Base-by-base conservation (phyloP, 192 early-diverging fungal species). In the Coemansia guatemalensis region DNA sequence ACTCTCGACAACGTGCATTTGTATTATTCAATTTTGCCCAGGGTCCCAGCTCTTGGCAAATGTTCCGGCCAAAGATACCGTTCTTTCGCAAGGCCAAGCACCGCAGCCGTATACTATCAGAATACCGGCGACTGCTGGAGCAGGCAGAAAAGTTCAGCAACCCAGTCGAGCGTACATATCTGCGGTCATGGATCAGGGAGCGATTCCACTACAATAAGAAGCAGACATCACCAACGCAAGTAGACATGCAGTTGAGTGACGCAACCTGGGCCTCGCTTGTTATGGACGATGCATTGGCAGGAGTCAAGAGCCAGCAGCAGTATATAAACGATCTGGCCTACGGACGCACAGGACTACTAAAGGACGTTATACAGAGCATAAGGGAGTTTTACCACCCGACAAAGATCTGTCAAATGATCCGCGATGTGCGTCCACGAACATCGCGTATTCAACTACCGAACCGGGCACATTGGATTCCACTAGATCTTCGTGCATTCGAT, bases 161-260 rank as follows among this genome's bases (percentile, higher is more conserved):
- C 35, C 68, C 75, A 1, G 69, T 82, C 0, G 71, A 82, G 49
- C 60, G 61, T 7, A 64, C 55, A 29, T 82, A 82, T 39, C 59
- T 82, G 63, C 60, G 62, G 55, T 74, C 71, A 18, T 82, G 81
- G 81, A 65, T 77, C 32, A 71, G 81, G 18, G 81, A 82, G 41
- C 71, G 81, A 20, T 82, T 77, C 56, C 81, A 74, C 58, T 53
- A 61, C 59, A 70, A 74, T 63, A 74, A 69, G 48, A 60, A 62
- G 18, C 63, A 74, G 60, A 71, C 68, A 7, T 71, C 81, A 23
- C 71, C 71, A 11, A 53, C 12, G 8, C 49, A 59, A 11, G 68
- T 65, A 8, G 48, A 67, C 7, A 26, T 30, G 6, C 65, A 69
- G 25, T 58, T 74, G 21, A 60, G 55, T 63, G 75, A 82, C 17